Evolutionary conservation across 208 protist genomes (phyloP), one percentile per base, ranked within the genome.

Genomic region (Kentomonas sorsogonicus): DNA sequence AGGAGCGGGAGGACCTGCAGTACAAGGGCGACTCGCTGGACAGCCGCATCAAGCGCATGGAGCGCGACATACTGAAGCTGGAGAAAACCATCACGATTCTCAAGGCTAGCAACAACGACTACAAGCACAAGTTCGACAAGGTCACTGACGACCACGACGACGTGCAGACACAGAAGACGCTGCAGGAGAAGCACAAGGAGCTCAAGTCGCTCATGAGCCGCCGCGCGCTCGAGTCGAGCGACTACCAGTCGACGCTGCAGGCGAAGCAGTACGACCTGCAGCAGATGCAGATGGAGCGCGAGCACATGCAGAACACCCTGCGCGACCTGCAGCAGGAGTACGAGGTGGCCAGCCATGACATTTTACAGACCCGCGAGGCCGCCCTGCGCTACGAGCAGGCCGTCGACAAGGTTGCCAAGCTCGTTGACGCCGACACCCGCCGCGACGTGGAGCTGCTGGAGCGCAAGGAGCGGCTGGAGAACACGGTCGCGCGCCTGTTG

Each of bases 1-100:
- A 91, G 53, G 85, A 94, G 64, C 74, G 89, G 1, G 91, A 96
- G 62, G 70, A 72, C 26, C 79, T 95, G 46, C 91, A 96, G 63
- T 68, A 65, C 47, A 62, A 78, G 50, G 91, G 86, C 30, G 91
- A 95, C 58, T 74, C 74, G 13, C 70, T 94, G 7, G 84, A 96
- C 57, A 51, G 61, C 20, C 59, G 86, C 44, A 89, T 96, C 54
- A 73, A 77, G 31, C 74, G 83, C 46, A 62, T 85, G 47, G 89
- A 95, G 68, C 60, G 60, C 29, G 80, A 96, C 56, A 69, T 86
- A 22, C 58, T 66, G 27, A 93, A 90, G 57, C 63, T 96, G 23
- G 81, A 93, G 29, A 87, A 91, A 48, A 92, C 89, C 34, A 75
- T 96, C 18, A 40, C 63, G 25, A 43, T 89, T 15, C 69, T 96